phyloP scores from a whole-genome alignment of 805 yeast species.

The Saccharomyces eubayanus region DNA sequence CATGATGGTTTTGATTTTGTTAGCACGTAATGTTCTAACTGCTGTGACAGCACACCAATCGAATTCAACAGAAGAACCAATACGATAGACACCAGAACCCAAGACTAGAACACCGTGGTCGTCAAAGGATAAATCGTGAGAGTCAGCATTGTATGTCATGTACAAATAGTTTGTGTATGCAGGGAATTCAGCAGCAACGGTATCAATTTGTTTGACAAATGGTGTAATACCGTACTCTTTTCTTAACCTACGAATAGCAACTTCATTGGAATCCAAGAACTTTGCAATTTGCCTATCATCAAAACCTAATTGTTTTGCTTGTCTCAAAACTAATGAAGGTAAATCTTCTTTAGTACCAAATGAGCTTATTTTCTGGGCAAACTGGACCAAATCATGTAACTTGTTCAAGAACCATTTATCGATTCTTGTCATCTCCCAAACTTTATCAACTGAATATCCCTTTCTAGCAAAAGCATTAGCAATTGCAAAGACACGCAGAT shows the following conservation, averaged over 20 bases:
- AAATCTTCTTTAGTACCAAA: constrained; percentile 48
- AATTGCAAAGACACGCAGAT: constrained; percentile 89
- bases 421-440: constrained; percentile 83
- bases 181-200: constrained; percentile 98
- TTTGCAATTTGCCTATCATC: constrained; percentile 94
- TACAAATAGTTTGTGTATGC: constrained; percentile 91
- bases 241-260: constrained; percentile 83
- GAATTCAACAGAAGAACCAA: constrained; percentile 97
- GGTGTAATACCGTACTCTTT: constrained; percentile 82
- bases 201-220: constrained; percentile 92
- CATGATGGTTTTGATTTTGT: constrained; percentile 88
- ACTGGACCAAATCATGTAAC: constrained; percentile 63
- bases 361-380: constrained; percentile 53
- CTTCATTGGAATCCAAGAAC: constrained; percentile 81
- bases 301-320: constrained; percentile 94
- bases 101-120: constrained; percentile 92
- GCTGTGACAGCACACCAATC: constrained; percentile 99
- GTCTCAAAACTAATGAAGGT: constrained; percentile 55
- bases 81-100: constrained; percentile 97
- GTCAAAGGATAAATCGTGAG: constrained; percentile 78
- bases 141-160: constrained; percentile 87
- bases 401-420: constrained; percentile 96
- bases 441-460: constrained; percentile 86
- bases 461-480: constrained; percentile 80
- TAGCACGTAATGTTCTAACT: constrained; percentile 82